phyloP scores from a whole-genome alignment of 169 alveolate species.

The Plasmodium falciparum region DNA sequence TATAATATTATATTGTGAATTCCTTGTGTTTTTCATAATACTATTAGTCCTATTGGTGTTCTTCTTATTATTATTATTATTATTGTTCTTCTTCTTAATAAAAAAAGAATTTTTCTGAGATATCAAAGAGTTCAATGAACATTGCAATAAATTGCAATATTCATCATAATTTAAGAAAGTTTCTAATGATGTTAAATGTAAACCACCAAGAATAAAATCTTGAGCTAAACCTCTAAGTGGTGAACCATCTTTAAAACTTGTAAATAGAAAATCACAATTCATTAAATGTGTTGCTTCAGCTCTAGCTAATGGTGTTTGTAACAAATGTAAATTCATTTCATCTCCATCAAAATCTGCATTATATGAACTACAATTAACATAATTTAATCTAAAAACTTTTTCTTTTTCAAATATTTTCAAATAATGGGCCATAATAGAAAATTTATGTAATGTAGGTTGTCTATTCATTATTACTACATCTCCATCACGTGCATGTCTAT shows the following conservation, averaged over 20 bases:
- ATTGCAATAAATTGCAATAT: conserved; percentile 90
- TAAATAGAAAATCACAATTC: conserved; percentile 96
- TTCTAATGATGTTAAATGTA: conserved; percentile 94
- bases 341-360: conserved; percentile 99
- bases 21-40: background rate
- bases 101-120: conserved; percentile 39
- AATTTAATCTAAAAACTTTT: conserved; percentile 97
- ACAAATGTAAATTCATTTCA: conserved; percentile 99
- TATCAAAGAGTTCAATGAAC: conserved; percentile 41
- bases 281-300: conserved; percentile 97
- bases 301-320: conserved; percentile 95
- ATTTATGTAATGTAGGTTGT: conserved; percentile 99
- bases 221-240: conserved; percentile 98
- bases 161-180: conserved; percentile 93
- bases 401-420: conserved; percentile 92
- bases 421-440: conserved; percentile 96
- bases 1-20: background rate
- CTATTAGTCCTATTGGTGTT: background rate
- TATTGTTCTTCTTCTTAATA: conserved; percentile 1
- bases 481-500: conserved; percentile 97
- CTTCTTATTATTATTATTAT: background rate
- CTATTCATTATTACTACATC: conserved; percentile 97
- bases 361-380: conserved; percentile 98
- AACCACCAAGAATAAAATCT: conserved; percentile 96
- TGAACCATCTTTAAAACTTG: conserved; percentile 98